phyloP scores from a whole-genome alignment of 345 rosid genomes.

The Eucalyptus rudis region DNA sequence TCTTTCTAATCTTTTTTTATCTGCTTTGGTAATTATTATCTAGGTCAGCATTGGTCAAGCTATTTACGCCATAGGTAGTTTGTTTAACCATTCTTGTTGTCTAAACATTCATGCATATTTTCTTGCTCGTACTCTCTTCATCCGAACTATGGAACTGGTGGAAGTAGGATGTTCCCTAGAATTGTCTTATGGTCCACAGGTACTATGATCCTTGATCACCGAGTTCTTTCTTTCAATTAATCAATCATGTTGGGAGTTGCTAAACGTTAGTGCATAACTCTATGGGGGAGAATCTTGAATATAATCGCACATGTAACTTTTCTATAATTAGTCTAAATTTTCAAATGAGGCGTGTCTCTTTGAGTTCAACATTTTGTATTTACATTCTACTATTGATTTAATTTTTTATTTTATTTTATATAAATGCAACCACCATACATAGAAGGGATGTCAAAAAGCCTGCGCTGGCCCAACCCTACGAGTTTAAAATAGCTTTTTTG shows the following conservation, averaged over 20 bases:
- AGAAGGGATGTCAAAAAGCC: no score
- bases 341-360: no score
- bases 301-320: not conserved
- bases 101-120: constrained; percentile 83
- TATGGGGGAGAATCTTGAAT: not conserved
- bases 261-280: not conserved
- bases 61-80: constrained; percentile 46
- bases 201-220: not conserved
- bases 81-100: constrained; percentile 85
- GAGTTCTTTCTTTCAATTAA: not conserved
- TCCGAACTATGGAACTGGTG: constrained; percentile 46
- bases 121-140: constrained; percentile 53
- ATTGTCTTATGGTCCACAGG: constrained; percentile 87
- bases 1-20: not conserved
- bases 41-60: constrained; percentile 59
- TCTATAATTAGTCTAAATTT: no score
- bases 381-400: no score
- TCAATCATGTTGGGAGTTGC: not conserved
- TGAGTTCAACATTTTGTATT: no score
- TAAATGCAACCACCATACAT: no score
- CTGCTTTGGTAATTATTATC: constrained; percentile 12
- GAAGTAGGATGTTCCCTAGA: constrained; percentile 47
- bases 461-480: no score
- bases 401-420: no score
- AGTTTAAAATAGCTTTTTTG: no score